Base-by-base conservation (phyloP, 2,329 filamentous ascomycete species). In the Plenodomus biglobosus region DNA sequence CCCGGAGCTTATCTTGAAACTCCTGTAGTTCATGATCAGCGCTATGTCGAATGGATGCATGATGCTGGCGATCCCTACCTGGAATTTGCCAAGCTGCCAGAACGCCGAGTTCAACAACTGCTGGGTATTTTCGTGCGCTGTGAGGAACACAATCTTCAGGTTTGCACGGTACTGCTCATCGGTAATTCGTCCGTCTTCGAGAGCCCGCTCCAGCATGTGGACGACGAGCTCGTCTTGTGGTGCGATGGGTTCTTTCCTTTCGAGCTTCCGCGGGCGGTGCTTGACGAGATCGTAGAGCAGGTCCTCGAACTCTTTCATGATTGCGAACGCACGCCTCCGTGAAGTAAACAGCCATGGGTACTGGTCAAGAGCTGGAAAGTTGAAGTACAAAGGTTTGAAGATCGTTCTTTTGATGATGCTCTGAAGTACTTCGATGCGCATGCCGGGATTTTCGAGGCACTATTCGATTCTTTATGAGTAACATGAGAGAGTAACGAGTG, bases 101-200 rank as follows among this genome's bases (percentile, higher is more conserved):
- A 24, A 24, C 5, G 22, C 22, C 5, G 22, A 24, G 10, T 24
- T 61, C 19, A 64, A 48, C 2, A 47, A 52, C 27, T 61, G 46
- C 32, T 66, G 63, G 3, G 62, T 60, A 16, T 64, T 66, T 35
- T 66, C 63, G 20, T 65, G 61, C 6, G 58, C 63, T 3, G 63
- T 60, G n/a, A 65, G 46, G 37, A 66, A 65, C 8, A 55, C 61
- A 42, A 50, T 58, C 44, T 61, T 57, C 13, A 65, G 49, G 21
- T 66, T 66, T 45, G 65, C 61, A n/a, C 59, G 48, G 7, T 64
- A 46, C 24, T 64, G 54, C 21, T 66, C 64, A 18, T 66, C 57
- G 16, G 49, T 53, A 6, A 66, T 40, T 8, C 55, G 42, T 15
- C 61, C 63, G 37, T 60, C 55, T 44, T 17, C 59, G 51, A 3